Conservation (phyloP, 306 rosid genomes). For the Trichosanthes cucumerina region DNA sequence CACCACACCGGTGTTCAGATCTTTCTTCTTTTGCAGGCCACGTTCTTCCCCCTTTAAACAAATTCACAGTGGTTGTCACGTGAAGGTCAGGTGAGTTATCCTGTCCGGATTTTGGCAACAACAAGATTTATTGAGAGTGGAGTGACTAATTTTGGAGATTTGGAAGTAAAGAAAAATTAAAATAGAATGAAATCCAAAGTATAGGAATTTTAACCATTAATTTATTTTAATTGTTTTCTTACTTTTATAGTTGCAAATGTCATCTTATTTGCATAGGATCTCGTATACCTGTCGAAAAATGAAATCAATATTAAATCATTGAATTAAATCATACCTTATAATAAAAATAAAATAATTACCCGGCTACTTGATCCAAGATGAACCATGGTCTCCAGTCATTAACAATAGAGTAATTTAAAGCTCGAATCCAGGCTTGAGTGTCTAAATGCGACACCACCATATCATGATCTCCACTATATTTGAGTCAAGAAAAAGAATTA, state of each 20-base stretch:
- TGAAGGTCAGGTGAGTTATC: too few species aligned
- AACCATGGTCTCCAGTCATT: constrained; percentile 34
- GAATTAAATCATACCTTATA: neutral
- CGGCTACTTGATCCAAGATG: constrained; percentile 20
- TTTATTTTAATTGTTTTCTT: neutral
- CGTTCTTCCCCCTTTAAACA: too few species aligned
- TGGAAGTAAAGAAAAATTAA: too few species aligned
- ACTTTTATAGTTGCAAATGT: constrained; percentile 9
- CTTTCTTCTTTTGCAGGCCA: too few species aligned
- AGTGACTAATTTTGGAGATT: too few species aligned
- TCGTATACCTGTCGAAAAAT: neutral
- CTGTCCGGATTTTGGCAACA: too few species aligned
- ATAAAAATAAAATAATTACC: neutral
- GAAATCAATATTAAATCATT: neutral
- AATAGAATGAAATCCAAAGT: too few species aligned
- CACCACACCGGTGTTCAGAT: too few species aligned
- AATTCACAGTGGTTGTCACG: too few species aligned
- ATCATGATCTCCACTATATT: constrained; percentile 25
- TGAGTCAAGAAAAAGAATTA: neutral
- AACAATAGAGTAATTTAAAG: constrained; percentile 15
- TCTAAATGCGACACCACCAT: constrained; percentile 14
- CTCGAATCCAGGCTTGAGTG: constrained; percentile 17
- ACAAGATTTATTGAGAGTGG: too few species aligned
- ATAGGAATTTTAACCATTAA: too few species aligned
- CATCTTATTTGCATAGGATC: neutral